Percentiles rank a stretch among this genome's conserved stretches.
Conservation (phyloP, 768 basidiomycete species). For the Xanthoconium purpureum region DNA sequence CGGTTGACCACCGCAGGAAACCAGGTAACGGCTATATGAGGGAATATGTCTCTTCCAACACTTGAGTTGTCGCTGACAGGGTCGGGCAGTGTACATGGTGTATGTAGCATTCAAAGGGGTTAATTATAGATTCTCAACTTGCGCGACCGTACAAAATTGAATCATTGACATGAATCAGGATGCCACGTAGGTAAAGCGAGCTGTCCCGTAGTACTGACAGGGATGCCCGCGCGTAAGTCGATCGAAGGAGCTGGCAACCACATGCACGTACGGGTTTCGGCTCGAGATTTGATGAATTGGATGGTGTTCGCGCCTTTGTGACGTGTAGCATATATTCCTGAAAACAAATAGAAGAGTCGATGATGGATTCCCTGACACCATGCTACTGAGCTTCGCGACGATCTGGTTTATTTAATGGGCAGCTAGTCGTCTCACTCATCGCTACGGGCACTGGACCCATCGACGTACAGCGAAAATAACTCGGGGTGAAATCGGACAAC, state of each 20-base stretch:
- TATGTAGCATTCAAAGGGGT: not conserved
- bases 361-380: not conserved
- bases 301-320: not conserved
- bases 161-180: too few species aligned
- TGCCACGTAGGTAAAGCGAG: not conserved
- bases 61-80: not conserved
- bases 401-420: not conserved
- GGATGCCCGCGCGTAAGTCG: not conserved
- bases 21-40: not conserved
- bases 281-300: not conserved
- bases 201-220: not conserved
- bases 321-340: not conserved
- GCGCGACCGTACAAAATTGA: not conserved
- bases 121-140: slow-evolving; percentile 2
- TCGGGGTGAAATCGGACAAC: slow-evolving; percentile 6
- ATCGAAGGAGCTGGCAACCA: not conserved
- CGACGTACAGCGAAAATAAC: slow-evolving; percentile 26
- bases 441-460: not conserved
- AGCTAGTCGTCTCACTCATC: not conserved
- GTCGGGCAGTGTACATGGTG: not conserved
- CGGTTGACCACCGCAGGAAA: not conserved
- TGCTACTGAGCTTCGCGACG: slow-evolving; percentile 1
- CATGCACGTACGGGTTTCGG: not conserved
- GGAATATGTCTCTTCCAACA: not conserved
- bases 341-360: not conserved